Percentiles rank a stretch among this genome's conserved stretches.
These are phyloP conservation scores for Ochetophila trinervis DNA, from an alignment of 306 rosid genomes.

Conservation along the genomic window DNA sequence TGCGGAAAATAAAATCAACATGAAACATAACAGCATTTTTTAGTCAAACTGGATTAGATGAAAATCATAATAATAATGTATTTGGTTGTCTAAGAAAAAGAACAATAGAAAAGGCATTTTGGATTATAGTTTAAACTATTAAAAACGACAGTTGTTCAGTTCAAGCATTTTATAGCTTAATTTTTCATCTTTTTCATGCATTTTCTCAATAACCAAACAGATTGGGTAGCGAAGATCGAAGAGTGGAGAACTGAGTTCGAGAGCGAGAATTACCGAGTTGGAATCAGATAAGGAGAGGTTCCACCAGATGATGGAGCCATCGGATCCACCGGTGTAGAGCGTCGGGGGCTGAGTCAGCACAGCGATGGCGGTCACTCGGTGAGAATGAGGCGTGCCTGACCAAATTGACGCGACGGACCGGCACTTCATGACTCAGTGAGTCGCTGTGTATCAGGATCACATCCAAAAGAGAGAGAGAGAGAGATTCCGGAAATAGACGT, in stretches of 20 bases:
- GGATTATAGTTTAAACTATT: not conserved
- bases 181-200: too few species aligned
- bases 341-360: slow-evolving; percentile 54
- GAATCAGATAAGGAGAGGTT: slow-evolving; percentile 46
- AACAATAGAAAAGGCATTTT: not conserved
- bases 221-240: not conserved
- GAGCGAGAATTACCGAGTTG: slow-evolving; percentile 48
- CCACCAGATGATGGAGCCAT: slow-evolving; percentile 98
- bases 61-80: not conserved
- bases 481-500: not conserved
- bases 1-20: not conserved
- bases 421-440: slow-evolving; percentile 77
- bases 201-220: too few species aligned
- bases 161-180: too few species aligned
- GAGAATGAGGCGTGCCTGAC: slow-evolving; percentile 74
- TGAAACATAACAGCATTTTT: too few species aligned
- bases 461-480: not conserved
- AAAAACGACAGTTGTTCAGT: not conserved
- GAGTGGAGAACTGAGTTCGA: not conserved
- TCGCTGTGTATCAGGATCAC: slow-evolving; percentile 18
- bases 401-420: slow-evolving; percentile 85
- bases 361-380: slow-evolving; percentile 67
- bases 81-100: not conserved
- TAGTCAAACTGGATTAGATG: too few species aligned
- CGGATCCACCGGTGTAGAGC: slow-evolving; percentile 90